Percentiles rank a stretch among this genome's conserved stretches.
These are phyloP conservation scores for Cucumis variabilis DNA, from an alignment of 331 rosid species.

Conservation along the genomic window DNA sequence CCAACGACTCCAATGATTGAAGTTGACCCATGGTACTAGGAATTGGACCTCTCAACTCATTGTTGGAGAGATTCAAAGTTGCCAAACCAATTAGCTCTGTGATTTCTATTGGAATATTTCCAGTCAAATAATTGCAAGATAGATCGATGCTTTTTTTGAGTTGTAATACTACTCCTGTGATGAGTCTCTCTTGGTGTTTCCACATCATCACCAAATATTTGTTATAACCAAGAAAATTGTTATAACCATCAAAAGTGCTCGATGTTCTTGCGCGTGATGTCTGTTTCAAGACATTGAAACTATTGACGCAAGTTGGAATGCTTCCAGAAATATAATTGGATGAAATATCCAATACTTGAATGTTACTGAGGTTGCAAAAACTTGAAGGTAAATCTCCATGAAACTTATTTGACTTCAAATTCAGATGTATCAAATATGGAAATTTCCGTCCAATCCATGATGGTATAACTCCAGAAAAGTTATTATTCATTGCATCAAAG, in stretches of 20 bases:
- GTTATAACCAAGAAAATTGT: no score
- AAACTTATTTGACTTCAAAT: not conserved
- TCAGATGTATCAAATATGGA: not conserved
- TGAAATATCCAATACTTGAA: conserved; percentile 17
- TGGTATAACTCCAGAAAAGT: not conserved
- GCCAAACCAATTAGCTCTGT: not conserved
- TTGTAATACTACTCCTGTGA: no score
- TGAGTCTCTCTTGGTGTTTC: no score
- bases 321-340: not conserved
- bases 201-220: no score
- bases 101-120: not conserved
- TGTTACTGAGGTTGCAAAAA: not conserved
- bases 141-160: no score
- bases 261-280: not conserved
- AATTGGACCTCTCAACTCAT: not conserved
- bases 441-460: not conserved
- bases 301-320: not conserved
- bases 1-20: not conserved
- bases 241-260: no score
- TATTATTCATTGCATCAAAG: not conserved
- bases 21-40: not conserved
- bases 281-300: not conserved
- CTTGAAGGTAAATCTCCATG: not conserved
- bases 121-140: no score
- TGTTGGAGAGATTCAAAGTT: not conserved